Percentiles rank a stretch among this genome's conserved stretches.
Evolutionary conservation across 179 eudicot species (phyloP).

Genomic region (Nepenthes alata): DNA sequence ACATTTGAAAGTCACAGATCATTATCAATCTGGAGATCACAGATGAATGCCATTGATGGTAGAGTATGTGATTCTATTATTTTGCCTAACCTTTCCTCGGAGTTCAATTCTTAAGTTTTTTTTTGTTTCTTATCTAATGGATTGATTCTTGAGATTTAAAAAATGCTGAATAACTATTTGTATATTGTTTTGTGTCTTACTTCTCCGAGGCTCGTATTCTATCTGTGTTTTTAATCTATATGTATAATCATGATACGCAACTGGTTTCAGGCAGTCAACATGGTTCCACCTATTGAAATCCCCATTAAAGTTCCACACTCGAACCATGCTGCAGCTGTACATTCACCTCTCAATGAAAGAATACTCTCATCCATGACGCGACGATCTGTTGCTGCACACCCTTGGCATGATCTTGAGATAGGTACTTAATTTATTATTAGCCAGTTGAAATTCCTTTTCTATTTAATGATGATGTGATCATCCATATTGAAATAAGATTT

Average conservation of each 20-base stretch:
- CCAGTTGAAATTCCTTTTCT: too few species aligned
- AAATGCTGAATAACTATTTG: background rate
- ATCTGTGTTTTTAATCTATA: background rate
- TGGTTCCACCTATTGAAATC: constrained; percentile 11
- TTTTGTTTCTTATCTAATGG: too few species aligned
- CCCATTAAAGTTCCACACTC: constrained; percentile 1
- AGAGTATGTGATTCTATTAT: too few species aligned
- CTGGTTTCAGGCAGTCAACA: background rate
- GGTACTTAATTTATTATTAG: constrained; percentile 17
- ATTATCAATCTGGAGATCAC: too few species aligned
- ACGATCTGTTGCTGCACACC: constrained; percentile 70
- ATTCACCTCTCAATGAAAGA: constrained; percentile 11
- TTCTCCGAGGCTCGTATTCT: background rate
- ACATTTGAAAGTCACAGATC: too few species aligned
- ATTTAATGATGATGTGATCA: background rate
- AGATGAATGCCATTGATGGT: too few species aligned
- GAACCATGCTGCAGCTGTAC: background rate
- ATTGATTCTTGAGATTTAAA: too few species aligned
- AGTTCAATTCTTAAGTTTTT: too few species aligned
- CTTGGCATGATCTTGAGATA: constrained; percentile 73
- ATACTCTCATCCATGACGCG: constrained; percentile 48
- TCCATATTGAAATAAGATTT: background rate
- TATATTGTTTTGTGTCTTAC: background rate
- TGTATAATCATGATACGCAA: too few species aligned
- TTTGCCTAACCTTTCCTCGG: too few species aligned